Evolutionary conservation across 345 rosid species (phyloP).

Genomic region (Ailanthus altissimus): DNA sequence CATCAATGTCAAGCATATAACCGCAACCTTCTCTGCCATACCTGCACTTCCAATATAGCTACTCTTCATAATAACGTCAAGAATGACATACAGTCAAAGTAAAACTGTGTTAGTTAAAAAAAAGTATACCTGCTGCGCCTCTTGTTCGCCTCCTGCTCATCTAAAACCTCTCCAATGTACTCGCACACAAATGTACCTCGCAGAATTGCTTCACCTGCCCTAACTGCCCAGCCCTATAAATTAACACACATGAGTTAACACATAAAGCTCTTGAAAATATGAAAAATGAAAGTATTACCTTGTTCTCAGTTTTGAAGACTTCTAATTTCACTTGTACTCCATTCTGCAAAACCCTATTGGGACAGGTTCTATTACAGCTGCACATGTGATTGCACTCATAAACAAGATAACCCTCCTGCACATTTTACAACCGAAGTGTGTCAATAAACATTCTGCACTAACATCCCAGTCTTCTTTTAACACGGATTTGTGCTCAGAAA

Average conservation of each 20-base stretch:
- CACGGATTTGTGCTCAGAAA: background rate
- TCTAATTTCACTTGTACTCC: constrained; percentile 73
- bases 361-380: constrained; percentile 72
- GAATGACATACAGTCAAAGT: constrained; percentile 10
- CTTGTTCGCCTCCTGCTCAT: constrained; percentile 62
- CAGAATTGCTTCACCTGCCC: constrained; percentile 82
- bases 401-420: constrained; percentile 97
- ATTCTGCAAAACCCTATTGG: constrained; percentile 89
- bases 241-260: constrained; percentile 18
- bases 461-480: background rate
- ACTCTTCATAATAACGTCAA: constrained; percentile 7
- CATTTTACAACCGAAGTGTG: constrained; percentile 21
- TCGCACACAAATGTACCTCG: constrained; percentile 91
- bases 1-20: constrained; percentile 63
- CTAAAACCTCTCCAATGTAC: constrained; percentile 81
- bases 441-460: constrained; percentile 4
- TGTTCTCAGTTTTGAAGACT: constrained; percentile 74
- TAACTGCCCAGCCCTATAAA: constrained; percentile 93
- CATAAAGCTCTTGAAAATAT: constrained; percentile 6
- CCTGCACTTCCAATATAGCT: constrained; percentile 41
- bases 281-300: constrained; percentile 50
- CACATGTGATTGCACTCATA: constrained; percentile 92
- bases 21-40: constrained; percentile 58
- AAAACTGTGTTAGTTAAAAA: constrained; percentile 15
- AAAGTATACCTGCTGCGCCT: constrained; percentile 61